A percentile compares a stretch with the other conserved stretches of the same genome.
Evolutionary conservation across 2,329 filamentous ascomycete genomes (phyloP).

Genomic region (Clonostachys byssicola): DNA sequence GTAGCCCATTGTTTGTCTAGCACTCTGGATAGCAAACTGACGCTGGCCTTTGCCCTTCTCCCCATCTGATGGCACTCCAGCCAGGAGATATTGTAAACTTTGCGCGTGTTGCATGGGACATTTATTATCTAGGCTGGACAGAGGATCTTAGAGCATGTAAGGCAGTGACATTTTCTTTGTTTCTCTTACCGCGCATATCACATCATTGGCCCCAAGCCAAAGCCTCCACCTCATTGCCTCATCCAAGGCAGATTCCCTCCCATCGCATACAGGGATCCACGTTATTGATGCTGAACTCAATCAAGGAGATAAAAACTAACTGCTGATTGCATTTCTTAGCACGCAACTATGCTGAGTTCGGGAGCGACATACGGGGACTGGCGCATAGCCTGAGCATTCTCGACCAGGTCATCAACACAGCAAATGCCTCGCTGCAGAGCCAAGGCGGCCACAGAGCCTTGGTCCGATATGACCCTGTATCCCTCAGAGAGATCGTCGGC

Average conservation of each 20-base stretch:
- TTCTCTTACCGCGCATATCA: not conserved
- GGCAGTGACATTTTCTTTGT: not conserved
- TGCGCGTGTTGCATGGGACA: constrained; percentile 12
- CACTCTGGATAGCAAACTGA: no score
- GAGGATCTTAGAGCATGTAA: constrained; percentile 13
- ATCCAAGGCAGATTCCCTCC: no score
- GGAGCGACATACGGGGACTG: constrained; percentile 19
- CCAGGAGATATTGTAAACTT: constrained; percentile 12
- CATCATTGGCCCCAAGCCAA: not conserved
- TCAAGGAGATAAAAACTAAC: not conserved
- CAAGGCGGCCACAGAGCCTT: constrained; percentile 10
- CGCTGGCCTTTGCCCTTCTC: no score
- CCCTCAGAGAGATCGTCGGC: constrained; percentile 15
- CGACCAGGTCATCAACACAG: constrained; percentile 16
- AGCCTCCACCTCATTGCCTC: not conserved
- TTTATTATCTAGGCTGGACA: constrained; percentile 13
- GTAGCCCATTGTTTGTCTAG: no score
- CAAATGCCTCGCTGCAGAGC: constrained; percentile 15
- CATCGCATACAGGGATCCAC: not conserved
- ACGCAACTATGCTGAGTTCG: constrained; percentile 23
- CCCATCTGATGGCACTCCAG: constrained; percentile 3
- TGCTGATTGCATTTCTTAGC: constrained; percentile 11
- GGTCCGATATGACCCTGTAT: constrained; percentile 20
- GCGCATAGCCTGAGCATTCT: constrained; percentile 22
- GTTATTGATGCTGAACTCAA: not conserved